These are phyloP conservation scores for Reticulascus tulasneorum DNA, from an alignment of 2,329 filamentous ascomycete genomes.

Conservation along the genomic window DNA sequence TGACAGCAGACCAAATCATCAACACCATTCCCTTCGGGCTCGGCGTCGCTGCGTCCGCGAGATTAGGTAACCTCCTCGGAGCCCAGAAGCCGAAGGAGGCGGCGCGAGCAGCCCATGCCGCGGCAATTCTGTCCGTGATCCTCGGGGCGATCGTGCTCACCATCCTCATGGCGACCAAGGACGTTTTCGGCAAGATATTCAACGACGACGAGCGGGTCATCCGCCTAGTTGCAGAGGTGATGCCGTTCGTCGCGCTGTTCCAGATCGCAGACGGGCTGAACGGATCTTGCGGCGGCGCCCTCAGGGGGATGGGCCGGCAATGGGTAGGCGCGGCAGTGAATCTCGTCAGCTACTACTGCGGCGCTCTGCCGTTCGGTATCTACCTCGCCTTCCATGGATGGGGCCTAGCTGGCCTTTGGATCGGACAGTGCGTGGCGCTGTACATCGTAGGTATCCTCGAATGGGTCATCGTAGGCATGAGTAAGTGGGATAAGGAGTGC, in stretches of 20 bases:
- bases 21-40: slow-evolving; percentile 85
- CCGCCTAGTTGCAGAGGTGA: slow-evolving; percentile 67
- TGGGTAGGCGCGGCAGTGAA: slow-evolving; percentile 83
- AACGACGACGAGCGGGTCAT: slow-evolving; percentile 74
- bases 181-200: slow-evolving; percentile 75
- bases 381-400: slow-evolving; percentile 83
- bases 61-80: slow-evolving; percentile 78
- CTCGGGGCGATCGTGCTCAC: slow-evolving; percentile 65
- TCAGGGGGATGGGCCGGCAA: slow-evolving; percentile 82
- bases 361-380: slow-evolving; percentile 75
- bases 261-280: slow-evolving; percentile 88
- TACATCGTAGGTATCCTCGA: slow-evolving; percentile 76
- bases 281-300: slow-evolving; percentile 74
- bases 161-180: slow-evolving; percentile 64
- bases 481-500: slow-evolving; percentile 74
- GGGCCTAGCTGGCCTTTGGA: slow-evolving; percentile 76
- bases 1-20: slow-evolving; percentile 83
- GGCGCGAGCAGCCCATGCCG: slow-evolving; percentile 67
- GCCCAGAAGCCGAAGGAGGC: slow-evolving; percentile 63
- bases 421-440: slow-evolving; percentile 76
- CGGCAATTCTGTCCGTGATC: slow-evolving; percentile 67
- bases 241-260: slow-evolving; percentile 84
- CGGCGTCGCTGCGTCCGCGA: slow-evolving; percentile 73
- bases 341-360: slow-evolving; percentile 77
- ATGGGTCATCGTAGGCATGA: slow-evolving; percentile 74